Base-by-base conservation (phyloP, 2,329 filamentous ascomycete genomes). In the Cladosporium sp. region DNA sequence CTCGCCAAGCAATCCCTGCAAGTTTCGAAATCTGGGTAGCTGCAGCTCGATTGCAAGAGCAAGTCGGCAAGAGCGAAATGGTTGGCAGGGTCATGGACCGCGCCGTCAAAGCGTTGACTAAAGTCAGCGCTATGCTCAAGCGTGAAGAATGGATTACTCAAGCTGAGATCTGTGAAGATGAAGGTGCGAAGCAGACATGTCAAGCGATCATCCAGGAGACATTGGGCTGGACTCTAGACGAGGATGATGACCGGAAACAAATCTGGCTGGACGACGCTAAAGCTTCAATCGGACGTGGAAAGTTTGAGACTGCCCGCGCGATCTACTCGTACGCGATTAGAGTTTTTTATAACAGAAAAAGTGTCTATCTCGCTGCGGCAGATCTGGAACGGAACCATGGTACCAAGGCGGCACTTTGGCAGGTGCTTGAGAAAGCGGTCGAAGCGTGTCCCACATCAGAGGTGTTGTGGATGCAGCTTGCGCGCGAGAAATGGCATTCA, bases 1-100 rank as follows among this genome's bases (percentile, higher is more conserved):
- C 95, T 32, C 87, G 93, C 58, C 95, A 95, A 73, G 90, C 92
- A 2, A 83, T 95, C 4, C 93, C 93, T 1, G 93, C 90, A 1
- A 96, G 90, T 28, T 82, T 93, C 71, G 91, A 96, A 66, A 89
- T 98, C 58, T 98, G 93, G 93, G 89, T 98, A 65, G 92, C 93
- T 8, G 93, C 92, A 32, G 89, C 89, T 35, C 81, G 92, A 52
- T 74, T 98, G 43, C 90, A 96, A 69, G 84, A 87, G 67, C 90
- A 97, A 69, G 89, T 95, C 69, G 91, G 90, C 19, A 86, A 87
- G 58, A 84, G 83, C 16, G 78, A 80, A 50, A 90, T 87, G 72
- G 82, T 91, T 9, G 65, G 69, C 63, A 95, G 89, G 62, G 88
- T 97, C 53, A 96, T 98, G 88, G 92, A 93, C 68, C 87, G 89